A percentile compares a stretch with the other conserved stretches of the same genome.
Evolutionary conservation across 192 early-diverging fungal genomes (phyloP).

Genomic region (Coemansia sp.): DNA sequence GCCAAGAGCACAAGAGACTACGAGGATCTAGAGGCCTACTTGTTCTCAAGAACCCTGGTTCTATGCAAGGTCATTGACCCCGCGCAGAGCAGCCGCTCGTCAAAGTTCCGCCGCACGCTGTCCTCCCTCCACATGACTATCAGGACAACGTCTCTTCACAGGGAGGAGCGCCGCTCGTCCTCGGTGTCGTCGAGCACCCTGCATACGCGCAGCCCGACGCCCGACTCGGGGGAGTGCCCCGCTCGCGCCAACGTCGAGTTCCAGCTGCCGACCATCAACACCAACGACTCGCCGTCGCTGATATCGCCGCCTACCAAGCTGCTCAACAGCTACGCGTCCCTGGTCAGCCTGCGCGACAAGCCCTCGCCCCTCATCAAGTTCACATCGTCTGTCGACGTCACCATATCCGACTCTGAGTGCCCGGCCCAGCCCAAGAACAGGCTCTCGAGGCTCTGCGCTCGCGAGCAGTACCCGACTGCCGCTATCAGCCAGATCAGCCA

Average conservation of each 20-base stretch:
- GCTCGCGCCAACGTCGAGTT: constrained; percentile 2
- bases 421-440: neutral
- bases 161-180: constrained; percentile 21
- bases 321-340: constrained; percentile 39
- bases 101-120: constrained; percentile 41
- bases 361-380: constrained; percentile 26
- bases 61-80: constrained; percentile 19
- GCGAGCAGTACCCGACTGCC: constrained; percentile 15
- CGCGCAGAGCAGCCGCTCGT: neutral
- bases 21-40: constrained; percentile 27
- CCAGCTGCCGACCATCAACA: constrained; percentile 38
- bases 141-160: neutral
- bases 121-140: constrained; percentile 40
- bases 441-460: constrained; percentile 15
- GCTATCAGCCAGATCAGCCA: constrained; percentile 40
- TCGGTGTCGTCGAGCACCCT: constrained; percentile 36
- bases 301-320: constrained; percentile 18
- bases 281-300: constrained; percentile 17
- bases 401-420: neutral
- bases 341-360: constrained; percentile 38
- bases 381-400: constrained; percentile 14
- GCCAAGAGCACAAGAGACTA: constrained; percentile 11
- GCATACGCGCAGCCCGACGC: constrained; percentile 15
- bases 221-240: neutral
- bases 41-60: constrained; percentile 30